A percentile compares a stretch with the other conserved stretches of the same genome.
These are phyloP conservation scores for Ploettnerulaceae sp. DNA, from an alignment of 2,329 filamentous ascomycete genomes.

Conservation along the genomic window DNA sequence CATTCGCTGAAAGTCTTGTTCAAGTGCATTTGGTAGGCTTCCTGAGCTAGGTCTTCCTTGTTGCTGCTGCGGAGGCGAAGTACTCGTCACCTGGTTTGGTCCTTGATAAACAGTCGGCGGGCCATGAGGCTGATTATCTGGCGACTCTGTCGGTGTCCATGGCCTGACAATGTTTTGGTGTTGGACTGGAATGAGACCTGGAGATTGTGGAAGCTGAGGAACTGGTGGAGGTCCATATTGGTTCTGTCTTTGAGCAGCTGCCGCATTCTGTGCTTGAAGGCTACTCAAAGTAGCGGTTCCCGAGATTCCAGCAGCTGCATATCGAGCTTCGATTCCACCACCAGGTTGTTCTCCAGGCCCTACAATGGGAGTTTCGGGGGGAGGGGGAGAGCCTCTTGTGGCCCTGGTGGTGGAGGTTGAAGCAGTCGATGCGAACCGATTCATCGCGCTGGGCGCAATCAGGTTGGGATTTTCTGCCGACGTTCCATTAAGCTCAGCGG, in stretches of 20 bases:
- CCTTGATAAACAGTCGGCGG: constrained; percentile 92
- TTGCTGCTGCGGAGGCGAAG: constrained; percentile 41
- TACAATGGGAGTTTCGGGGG: constrained; percentile 83
- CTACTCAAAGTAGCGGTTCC: constrained; percentile 77
- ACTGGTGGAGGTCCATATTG: constrained; percentile 60
- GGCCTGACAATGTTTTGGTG: constrained; percentile 52
- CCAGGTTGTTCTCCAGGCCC: constrained; percentile 66
- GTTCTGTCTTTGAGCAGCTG: constrained; percentile 73
- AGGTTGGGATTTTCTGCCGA: constrained; percentile 19
- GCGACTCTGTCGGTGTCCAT: constrained; percentile 92
- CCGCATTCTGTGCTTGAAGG: constrained; percentile 68
- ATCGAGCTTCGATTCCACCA: constrained; percentile 84
- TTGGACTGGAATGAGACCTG: constrained; percentile 28
- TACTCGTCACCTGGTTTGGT: constrained; percentile 55
- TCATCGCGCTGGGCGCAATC: constrained; percentile 43
- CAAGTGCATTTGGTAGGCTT: constrained; percentile 65
- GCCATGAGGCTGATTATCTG: constrained; percentile 80
- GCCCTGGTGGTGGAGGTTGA: constrained; percentile 92
- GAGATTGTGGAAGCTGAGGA: constrained; percentile 35
- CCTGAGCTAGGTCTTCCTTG: constrained; percentile 29
- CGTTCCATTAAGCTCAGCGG: constrained; percentile 22
- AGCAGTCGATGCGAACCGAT: constrained; percentile 71
- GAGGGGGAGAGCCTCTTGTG: constrained; percentile 86
- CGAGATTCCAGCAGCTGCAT: constrained; percentile 86
- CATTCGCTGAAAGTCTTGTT: constrained; percentile 81